Base-by-base conservation (phyloP, 2,329 filamentous ascomycete species). In the Fusarium sp. region DNA sequence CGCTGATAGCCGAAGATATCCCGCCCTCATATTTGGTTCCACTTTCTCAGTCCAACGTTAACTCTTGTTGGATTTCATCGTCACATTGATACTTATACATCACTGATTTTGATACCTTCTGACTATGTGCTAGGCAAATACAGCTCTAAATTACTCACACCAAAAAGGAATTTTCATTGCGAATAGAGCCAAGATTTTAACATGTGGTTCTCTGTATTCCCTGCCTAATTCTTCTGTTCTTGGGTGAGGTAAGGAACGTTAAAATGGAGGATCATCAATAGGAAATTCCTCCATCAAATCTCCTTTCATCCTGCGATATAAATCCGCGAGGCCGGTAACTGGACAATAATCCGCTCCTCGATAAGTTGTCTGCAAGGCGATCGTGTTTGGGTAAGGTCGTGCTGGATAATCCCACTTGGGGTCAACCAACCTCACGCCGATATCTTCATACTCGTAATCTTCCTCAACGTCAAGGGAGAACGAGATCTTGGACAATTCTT, bases 391-490 rank as follows among this genome's bases (percentile, higher is more conserved):
- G 34, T 65, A 52, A 12, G 60, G 45, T 20, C 38, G 34, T n/a
- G n/a, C 13, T 36, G 53, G 61, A 49, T 65, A 65, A 41, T 60
- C 33, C 62, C 62, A 65, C 26, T 65, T 65, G 12, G 61, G 61
- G 38, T 65, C 61, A 20, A 65, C 13, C 26, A 65, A 42, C 28
- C 46, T 65, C 23, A 60, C 16, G n/a, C 18, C 34, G 8, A 60
- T 12, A n/a, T 18, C 12, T 2, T 10, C 26, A 34, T 59, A 18
- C 4, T 18, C 15, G 10, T 61, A 45, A 28, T 65, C 61, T 34
- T 52, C 18, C 16, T 61, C 54, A 6, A 41, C 12, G 15, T 65
- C n/a, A 18, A 61, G 41, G 11, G 15, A 30, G 28, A 65, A 49
- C 8, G 61, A 50, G 23, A 40, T 9, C 8, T 34, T 44, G 26